Evolutionary conservation across 306 rosid species (phyloP), one percentile per base, ranked within the genome.

Genomic region (Malus asiatica): DNA sequence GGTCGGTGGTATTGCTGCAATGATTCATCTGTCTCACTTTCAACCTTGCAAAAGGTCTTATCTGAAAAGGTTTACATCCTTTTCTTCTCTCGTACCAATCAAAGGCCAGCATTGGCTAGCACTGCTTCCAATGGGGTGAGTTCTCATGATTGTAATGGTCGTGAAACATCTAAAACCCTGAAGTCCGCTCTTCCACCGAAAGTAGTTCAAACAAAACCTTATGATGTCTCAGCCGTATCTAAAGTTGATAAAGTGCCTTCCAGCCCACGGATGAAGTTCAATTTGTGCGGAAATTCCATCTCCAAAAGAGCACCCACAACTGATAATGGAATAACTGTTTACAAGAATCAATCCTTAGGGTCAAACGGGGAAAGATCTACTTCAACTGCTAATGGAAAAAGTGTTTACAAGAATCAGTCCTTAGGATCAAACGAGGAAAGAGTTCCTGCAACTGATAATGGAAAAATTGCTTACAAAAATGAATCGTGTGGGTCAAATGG

Each of bases 1-100:
- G 94, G 89, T 77, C 85, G 85, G 77, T 96, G 99, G 99, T 96
- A 89, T 85, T 86, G 99, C 83, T 93, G 99, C 86, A 85, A 96
- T 22, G 99, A 96, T 87, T 89, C 98, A 25, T 81, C 63, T 55
- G 97, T 96, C 75, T 80, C 97, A 8, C 84, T 86, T 86, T 91
- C 99, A 70, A 84, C 88, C 44, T 78, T 96, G 87, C 92, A 87
- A 81, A 89, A 88, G 80, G 98, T 96, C 76, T 86, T 96, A 86
- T 89, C 98, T 45, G 99, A 96, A 76, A 96, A 93, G 79, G 99
- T 87, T 85, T 96, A 96, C 82, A 84, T 96, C 81, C 94, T 96
- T 78, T 96, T 96, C 85, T 93, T 89, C 84, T 89, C 97, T 78
- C 96, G 98, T 52, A 87, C 93, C 76, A 96, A 87, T 84, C 96